Evolutionary conservation across 2,329 filamentous ascomycete species (phyloP), one percentile per base, ranked within the genome.

Genomic region (Fusarium redolens): DNA sequence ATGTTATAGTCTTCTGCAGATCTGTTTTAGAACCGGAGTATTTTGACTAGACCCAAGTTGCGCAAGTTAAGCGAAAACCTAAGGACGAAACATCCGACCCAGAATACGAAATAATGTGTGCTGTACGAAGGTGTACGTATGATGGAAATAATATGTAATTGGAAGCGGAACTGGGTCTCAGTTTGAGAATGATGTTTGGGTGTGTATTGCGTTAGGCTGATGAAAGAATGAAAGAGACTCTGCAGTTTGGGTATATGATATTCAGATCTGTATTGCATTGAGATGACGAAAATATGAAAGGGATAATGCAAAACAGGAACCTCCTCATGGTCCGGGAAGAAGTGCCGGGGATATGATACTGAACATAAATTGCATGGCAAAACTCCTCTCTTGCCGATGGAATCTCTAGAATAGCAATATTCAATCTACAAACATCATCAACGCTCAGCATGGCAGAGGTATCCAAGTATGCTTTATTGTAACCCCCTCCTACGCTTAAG

Each of bases 361-460:
- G 41, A 17, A 10, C 5, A 22, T 22, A 25, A 44, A 44, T 17
- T 25, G 22, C 41, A 25, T 44, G 22, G 4, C 6, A 15, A 25
- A 44, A 44, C 9, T 14, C n/a, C n/a, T 7, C 15, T 25, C 9
- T 25, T 25, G 14, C 15, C 11, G 14, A 44, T 17, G 4, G 9
- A 11, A 18, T 25, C 22, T 25, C 14, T 1, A 12, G 22, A 44
- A 11, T 12, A 25, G 9, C 15, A 22, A 40, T 12, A n/a, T 9
- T 22, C 15, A 18, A 25, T 5, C 15, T 13, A 30, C 54, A 45
- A 28, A 12, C 22, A 40, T 30, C 25, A 58, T 2, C 28, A 20
- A 35, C 13, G 11, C 10, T 51, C 20, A 14, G 50, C 4, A 58
- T 60, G 57, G 22, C 57, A 28, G 45, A 60, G 20, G 45, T 60